Conservation (phyloP, 371 early-diverging fungal species). For the Mucor mucedo region DNA sequence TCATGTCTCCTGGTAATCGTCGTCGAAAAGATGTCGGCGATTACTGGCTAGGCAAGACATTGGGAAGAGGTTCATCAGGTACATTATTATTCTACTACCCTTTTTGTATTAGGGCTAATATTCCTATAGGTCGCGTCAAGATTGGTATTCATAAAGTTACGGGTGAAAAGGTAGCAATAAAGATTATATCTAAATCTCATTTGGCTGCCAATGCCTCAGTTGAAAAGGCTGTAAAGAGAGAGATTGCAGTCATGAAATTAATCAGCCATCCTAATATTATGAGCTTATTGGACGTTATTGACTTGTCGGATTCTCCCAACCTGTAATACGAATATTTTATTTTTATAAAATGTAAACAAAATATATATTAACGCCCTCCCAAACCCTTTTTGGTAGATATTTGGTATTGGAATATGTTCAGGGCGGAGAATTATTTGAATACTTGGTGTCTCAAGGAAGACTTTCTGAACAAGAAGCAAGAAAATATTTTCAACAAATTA, state of each 20-base stretch:
- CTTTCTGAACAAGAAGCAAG: conserved; percentile 88
- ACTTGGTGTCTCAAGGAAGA: conserved; percentile 88
- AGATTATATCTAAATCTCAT: conserved; percentile 82
- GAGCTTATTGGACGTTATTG: conserved; percentile 89
- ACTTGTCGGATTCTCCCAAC: conserved; percentile 64
- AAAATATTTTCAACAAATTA: conserved; percentile 94
- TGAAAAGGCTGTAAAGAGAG: conserved; percentile 87
- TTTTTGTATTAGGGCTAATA: neutral
- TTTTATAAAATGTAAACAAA: neutral
- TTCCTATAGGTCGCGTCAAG: conserved; percentile 72
- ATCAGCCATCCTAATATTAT: conserved; percentile 92
- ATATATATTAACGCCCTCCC: neutral
- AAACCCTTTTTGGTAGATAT: conserved; percentile 59
- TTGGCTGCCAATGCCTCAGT: conserved; percentile 63
- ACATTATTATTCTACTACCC: conserved; percentile 9
- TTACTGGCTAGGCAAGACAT: conserved; percentile 76
- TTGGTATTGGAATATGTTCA: conserved; percentile 96
- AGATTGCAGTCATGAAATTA: conserved; percentile 93
- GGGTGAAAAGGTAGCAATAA: conserved; percentile 84
- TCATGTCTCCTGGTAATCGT: conserved; percentile 48
- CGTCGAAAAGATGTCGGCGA: conserved; percentile 73
- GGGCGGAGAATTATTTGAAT: conserved; percentile 97
- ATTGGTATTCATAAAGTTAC: conserved; percentile 78
- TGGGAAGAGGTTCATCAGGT: conserved; percentile 88
- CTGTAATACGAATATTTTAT: conserved; percentile 57